These are phyloP conservation scores for Royoungia palumana DNA, from an alignment of 768 basidiomycete genomes.

Conservation along the genomic window DNA sequence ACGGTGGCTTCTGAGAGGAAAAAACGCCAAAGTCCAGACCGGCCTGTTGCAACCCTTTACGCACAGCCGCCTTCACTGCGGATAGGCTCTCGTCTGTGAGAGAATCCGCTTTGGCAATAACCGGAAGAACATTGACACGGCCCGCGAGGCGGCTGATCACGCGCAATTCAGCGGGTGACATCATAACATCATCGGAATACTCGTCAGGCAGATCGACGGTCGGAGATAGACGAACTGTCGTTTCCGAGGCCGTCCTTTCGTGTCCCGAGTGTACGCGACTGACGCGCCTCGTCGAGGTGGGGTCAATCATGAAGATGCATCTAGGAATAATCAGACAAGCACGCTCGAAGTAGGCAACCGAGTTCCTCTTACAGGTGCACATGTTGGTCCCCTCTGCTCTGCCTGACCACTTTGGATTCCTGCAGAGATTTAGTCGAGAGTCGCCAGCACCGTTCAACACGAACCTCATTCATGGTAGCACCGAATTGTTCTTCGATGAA, in stretches of 20 bases:
- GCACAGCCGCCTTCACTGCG: constrained; percentile 71
- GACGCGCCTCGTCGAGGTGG: constrained; percentile 56
- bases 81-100: constrained; percentile 74
- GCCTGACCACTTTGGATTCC: constrained; percentile 87
- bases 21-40: constrained; percentile 79
- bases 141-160: constrained; percentile 73
- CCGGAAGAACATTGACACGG: constrained; percentile 77
- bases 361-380: constrained; percentile 68
- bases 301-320: constrained; percentile 85
- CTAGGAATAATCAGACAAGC: constrained; percentile 37
- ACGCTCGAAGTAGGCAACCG: background rate
- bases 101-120: constrained; percentile 78
- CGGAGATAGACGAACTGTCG: constrained; percentile 50
- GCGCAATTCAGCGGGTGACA: constrained; percentile 76
- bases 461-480: constrained; percentile 83
- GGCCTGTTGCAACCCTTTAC: constrained; percentile 59
- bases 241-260: constrained; percentile 60
- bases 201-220: constrained; percentile 51
- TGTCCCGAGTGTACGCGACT: constrained; percentile 50
- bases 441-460: constrained; percentile 1
- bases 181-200: constrained; percentile 48
- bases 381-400: constrained; percentile 86
- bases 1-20: constrained; percentile 37
- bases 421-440: constrained; percentile 26
- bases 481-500: constrained; percentile 80